Conservation (phyloP, 805 yeast species). For the Naumovozyma dairenensis region DNA sequence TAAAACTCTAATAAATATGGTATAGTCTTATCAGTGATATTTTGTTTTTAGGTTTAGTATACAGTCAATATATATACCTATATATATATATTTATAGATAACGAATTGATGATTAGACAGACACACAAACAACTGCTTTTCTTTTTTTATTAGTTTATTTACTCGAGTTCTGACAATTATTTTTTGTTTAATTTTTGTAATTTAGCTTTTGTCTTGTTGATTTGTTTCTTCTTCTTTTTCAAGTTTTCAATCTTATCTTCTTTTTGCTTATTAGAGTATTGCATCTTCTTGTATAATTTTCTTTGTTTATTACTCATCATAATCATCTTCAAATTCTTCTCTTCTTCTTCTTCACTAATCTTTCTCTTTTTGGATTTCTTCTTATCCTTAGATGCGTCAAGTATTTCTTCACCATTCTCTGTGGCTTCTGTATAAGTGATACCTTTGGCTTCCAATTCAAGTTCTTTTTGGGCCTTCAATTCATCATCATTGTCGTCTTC, state of each 20-base stretch:
- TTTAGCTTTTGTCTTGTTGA: conserved; percentile 53
- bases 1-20: too few species aligned
- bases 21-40: too few species aligned
- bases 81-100: neutral
- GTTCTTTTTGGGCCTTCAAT: conserved; percentile 61
- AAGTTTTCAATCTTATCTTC: conserved; percentile 63
- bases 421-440: conserved; percentile 65
- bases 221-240: conserved; percentile 57
- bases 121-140: too few species aligned
- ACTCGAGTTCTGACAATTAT: too few species aligned
- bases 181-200: conserved; percentile 26
- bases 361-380: conserved; percentile 31
- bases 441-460: conserved; percentile 87
- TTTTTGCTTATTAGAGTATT: conserved; percentile 77
- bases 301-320: conserved; percentile 98
- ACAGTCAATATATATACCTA: too few species aligned
- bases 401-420: conserved; percentile 30
- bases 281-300: conserved; percentile 90
- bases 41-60: too few species aligned
- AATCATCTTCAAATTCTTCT: conserved; percentile 83
- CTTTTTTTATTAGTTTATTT: too few species aligned
- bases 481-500: conserved; percentile 51
- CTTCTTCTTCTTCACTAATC: conserved; percentile 49
- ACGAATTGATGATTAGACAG: neutral
- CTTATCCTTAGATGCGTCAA: conserved; percentile 32